Base-by-base conservation (phyloP, 495 filamentous ascomycete species). In the Cercophora scortea region DNA sequence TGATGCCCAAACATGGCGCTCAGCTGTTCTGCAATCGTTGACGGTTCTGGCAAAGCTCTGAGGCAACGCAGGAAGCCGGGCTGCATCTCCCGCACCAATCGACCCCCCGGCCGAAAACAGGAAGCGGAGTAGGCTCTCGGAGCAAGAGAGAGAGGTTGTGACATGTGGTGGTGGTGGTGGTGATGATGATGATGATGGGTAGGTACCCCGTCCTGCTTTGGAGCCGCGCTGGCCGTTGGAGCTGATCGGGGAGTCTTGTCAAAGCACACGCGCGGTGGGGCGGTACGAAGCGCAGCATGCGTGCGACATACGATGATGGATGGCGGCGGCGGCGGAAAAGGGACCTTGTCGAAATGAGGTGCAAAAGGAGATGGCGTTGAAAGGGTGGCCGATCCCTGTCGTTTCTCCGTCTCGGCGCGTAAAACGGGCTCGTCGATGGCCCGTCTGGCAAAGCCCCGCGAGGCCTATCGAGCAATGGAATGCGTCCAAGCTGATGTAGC, bases 401-500 rank as follows among this genome's bases (percentile, higher is more conserved):
- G 58, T 47, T 47, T 54, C 25, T 56, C 57, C 53, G 68, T 61
- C 65, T 55, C 66, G 74, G 74, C 74, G 74, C 74, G 70, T 77
- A 77, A 69, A 71, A 58, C 63, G 68, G 67, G 62, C 65, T 71
- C 57, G 62, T 64, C 61, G 72, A 66, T 73, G 70, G 73, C 62
- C 59, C 48, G 58, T 58, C 54, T 47, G 55, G 43, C 56, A 57
- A 63, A 57, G 61, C 66, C 66, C 65, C 57, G 58, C 61, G 60
- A 56, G 52, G 56, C 58, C 51, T 46, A 56, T 71, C 52, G 65
- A 63, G 68, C 72, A 73, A 73, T 75, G 58, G 61, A 63, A 72
- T 57, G 58, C 63, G 58, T 56, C 66, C 61, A 64, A 60, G 60
- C 55, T 51, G 54, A 56, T 57, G 53, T 59, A 44, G 60, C 49